A percentile compares a stretch with the other conserved stretches of the same genome.
Conservation (phyloP, 2,329 filamentous ascomycete genomes). For the Penicillium psychrosexuale region DNA sequence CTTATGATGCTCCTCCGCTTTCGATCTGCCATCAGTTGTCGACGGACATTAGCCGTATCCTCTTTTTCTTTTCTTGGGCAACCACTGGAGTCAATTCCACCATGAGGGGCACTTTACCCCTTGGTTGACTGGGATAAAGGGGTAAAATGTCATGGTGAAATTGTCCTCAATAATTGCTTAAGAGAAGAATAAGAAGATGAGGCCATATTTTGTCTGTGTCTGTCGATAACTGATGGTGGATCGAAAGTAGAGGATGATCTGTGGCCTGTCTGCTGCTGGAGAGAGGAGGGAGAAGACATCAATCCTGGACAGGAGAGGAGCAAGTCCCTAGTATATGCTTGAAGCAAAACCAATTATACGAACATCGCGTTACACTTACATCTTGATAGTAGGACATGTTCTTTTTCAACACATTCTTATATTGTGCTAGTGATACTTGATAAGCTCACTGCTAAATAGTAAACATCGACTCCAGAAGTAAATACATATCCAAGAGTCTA, state of each 20-base stretch:
- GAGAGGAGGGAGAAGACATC: not conserved
- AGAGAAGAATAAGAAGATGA: too few relatives aligned
- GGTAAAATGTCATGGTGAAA: not conserved
- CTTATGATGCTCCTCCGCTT: too few relatives aligned
- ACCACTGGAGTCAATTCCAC: too few relatives aligned
- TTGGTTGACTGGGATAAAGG: too few relatives aligned
- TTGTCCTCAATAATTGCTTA: not conserved
- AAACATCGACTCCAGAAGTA: slow-evolving; percentile 3
- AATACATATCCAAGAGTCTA: not conserved
- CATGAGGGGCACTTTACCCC: too few relatives aligned
- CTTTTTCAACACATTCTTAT: slow-evolving; percentile 5
- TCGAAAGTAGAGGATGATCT: too few relatives aligned
- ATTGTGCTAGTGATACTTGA: not conserved
- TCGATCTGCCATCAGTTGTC: too few relatives aligned
- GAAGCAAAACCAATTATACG: not conserved
- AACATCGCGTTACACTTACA: not conserved
- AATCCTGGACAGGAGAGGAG: too few relatives aligned
- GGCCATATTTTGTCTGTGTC: not conserved
- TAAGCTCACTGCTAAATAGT: not conserved
- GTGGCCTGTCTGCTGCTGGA: not conserved
- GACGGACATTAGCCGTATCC: too few relatives aligned
- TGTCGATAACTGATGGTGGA: too few relatives aligned
- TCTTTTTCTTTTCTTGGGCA: too few relatives aligned
- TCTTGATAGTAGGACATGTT: not conserved
- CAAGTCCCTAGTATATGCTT: not conserved